Evolutionary conservation across 768 basidiomycete species (phyloP).

Genomic region (Mycena vulgaris): DNA sequence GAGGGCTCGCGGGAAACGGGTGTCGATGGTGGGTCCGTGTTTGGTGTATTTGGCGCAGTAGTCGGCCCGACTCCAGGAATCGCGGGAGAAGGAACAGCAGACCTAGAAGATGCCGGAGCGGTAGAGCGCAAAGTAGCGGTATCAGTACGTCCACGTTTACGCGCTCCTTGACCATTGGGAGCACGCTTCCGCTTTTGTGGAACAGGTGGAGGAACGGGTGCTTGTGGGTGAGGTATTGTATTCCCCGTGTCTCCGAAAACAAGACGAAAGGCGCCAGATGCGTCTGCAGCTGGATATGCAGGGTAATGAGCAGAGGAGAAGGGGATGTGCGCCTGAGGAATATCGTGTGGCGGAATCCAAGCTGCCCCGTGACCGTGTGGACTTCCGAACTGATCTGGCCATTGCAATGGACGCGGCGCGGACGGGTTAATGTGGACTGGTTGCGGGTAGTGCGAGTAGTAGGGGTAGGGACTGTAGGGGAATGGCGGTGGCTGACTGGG

Average conservation of each 20-base stretch:
- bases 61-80: slow-evolving; percentile 5
- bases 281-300: not conserved
- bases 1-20: not conserved
- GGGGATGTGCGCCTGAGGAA: slow-evolving; percentile 6
- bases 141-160: not conserved
- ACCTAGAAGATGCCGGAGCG: not conserved
- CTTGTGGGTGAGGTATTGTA: not conserved
- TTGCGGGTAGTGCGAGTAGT: not conserved
- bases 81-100: not conserved
- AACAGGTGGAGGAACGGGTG: not conserved
- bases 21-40: not conserved
- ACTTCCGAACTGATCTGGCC: not conserved
- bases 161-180: not conserved
- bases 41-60: not conserved
- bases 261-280: not conserved
- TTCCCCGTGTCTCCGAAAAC: not conserved
- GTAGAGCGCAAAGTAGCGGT: not conserved
- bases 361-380: not conserved
- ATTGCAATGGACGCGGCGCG: not conserved
- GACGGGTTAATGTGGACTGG: not conserved
- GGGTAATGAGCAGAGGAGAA: not conserved
- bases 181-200: not conserved
- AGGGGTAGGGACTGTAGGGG: not conserved
- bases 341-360: not conserved
- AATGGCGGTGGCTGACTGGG: not conserved